Conservation (phyloP, 768 basidiomycete genomes). For the Hygrophorus russula region DNA sequence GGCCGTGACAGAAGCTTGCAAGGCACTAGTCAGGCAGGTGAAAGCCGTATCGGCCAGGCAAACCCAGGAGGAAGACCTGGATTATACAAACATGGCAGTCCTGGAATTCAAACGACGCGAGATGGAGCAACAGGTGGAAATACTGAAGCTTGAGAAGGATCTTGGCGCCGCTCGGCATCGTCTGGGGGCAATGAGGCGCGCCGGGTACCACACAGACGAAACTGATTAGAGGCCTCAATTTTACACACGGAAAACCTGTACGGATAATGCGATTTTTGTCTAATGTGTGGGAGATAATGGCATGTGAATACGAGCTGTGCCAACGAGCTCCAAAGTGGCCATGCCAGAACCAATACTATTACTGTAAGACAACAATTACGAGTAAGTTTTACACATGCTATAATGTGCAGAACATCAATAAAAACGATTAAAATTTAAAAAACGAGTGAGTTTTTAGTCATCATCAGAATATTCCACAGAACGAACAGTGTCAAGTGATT, state of each 20-base stretch:
- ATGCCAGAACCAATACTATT: no score
- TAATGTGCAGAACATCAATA: not conserved
- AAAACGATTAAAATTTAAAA: not conserved
- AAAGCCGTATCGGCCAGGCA: constrained; percentile 88
- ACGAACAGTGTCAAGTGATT: constrained; percentile 38
- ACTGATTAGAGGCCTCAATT: constrained; percentile 36
- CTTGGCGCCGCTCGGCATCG: constrained; percentile 77
- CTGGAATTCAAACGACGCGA: constrained; percentile 95
- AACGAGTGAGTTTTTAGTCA: not conserved
- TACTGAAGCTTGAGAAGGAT: constrained; percentile 92
- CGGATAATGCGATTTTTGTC: no score
- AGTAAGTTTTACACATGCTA: not conserved
- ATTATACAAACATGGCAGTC: constrained; percentile 86
- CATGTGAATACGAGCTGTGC: not conserved
- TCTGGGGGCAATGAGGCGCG: constrained; percentile 76
- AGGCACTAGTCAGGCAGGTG: constrained; percentile 91
- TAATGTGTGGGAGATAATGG: no score
- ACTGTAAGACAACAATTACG: no score
- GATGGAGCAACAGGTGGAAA: constrained; percentile 99
- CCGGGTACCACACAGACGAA: constrained; percentile 84
- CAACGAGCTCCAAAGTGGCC: constrained; percentile 1
- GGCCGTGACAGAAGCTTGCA: constrained; percentile 96
- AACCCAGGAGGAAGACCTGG: constrained; percentile 64
- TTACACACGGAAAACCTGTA: constrained; percentile 3
- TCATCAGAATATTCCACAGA: constrained; percentile 14